These are phyloP conservation scores for Solanum peruvianum DNA, from an alignment of 257 asterid genomes.

Conservation along the genomic window DNA sequence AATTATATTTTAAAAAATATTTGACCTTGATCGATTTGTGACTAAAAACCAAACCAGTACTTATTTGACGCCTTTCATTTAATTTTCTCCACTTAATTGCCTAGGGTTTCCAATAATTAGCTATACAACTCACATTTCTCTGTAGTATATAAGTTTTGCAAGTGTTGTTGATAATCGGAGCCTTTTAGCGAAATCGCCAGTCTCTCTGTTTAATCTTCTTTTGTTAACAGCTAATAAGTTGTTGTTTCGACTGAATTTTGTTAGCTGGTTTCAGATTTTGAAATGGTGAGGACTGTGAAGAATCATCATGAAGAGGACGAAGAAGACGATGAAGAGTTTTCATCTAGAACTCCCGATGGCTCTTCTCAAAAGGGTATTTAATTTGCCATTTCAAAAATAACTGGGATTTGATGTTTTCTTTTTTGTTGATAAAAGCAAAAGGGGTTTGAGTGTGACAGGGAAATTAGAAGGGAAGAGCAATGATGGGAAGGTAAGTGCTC, in stretches of 20 bases:
- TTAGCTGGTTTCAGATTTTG: not conserved
- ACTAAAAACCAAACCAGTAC: no score
- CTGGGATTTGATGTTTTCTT: not conserved
- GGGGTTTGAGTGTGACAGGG: conserved; percentile 21
- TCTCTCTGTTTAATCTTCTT: not conserved
- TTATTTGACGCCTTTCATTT: no score
- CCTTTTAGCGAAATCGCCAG: not conserved
- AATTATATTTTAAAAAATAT: no score
- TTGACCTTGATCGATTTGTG: no score
- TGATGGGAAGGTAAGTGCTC: conserved; percentile 35
- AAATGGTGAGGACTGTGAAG: conserved; percentile 35
- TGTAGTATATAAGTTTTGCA: not conserved
- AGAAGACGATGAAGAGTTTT: conserved; percentile 19
- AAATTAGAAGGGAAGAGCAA: conserved; percentile 25
- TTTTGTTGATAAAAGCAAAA: not conserved
- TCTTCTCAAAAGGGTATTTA: conserved; percentile 36
- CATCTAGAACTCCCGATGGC: conserved; percentile 25
- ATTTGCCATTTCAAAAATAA: not conserved
- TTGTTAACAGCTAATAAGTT: not conserved
- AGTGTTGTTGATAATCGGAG: not conserved
- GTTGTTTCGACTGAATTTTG: not conserved
- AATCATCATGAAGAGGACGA: conserved; percentile 35
- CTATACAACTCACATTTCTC: not conserved
- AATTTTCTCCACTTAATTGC: not conserved
- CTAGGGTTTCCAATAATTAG: not conserved